These are phyloP conservation scores for Talaromyces wortmannii DNA, from an alignment of 495 filamentous ascomycete genomes.

Conservation along the genomic window DNA sequence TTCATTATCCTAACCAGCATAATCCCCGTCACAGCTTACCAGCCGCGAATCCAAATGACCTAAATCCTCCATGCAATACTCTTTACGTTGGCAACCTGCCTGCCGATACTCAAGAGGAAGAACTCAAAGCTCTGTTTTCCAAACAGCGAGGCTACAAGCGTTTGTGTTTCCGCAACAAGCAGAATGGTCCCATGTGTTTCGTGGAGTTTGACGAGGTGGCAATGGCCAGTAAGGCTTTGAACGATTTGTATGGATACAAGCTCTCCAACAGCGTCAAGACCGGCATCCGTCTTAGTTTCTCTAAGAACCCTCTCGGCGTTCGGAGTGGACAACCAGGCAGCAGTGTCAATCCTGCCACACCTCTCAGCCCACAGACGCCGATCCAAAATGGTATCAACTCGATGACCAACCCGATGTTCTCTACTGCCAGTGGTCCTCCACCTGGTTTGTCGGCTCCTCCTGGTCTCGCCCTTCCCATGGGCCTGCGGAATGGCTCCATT, in stretches of 20 bases:
- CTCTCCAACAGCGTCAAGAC: slow-evolving; percentile 93
- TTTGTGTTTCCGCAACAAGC: slow-evolving; percentile 95
- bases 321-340: slow-evolving; percentile 64
- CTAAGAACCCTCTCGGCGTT: slow-evolving; percentile 94
- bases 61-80: slow-evolving; percentile 97
- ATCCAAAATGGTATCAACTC: slow-evolving; percentile 45
- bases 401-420: slow-evolving; percentile 56
- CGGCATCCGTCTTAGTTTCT: slow-evolving; percentile 96
- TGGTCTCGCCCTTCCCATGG: slow-evolving; percentile 45
- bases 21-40: slow-evolving; percentile 68
- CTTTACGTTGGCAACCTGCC: slow-evolving; percentile 96
- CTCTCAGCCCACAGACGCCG: slow-evolving; percentile 41
- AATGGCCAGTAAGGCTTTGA: slow-evolving; percentile 87
- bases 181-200: slow-evolving; percentile 98
- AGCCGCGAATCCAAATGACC: slow-evolving; percentile 89
- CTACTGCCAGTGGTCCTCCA: slow-evolving; percentile 66
- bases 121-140: slow-evolving; percentile 90
- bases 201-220: slow-evolving; percentile 96
- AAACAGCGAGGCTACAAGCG: slow-evolving; percentile 95
- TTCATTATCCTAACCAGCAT: slow-evolving; percentile 52
- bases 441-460: slow-evolving; percentile 67
- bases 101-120: slow-evolving; percentile 90
- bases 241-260: slow-evolving; percentile 83
- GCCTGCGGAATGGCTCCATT: slow-evolving; percentile 26
- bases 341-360: slow-evolving; percentile 37